Percentiles rank a stretch among this genome's conserved stretches.
These are phyloP conservation scores for Boehmeria nivea DNA, from an alignment of 306 rosid species.

Conservation along the genomic window DNA sequence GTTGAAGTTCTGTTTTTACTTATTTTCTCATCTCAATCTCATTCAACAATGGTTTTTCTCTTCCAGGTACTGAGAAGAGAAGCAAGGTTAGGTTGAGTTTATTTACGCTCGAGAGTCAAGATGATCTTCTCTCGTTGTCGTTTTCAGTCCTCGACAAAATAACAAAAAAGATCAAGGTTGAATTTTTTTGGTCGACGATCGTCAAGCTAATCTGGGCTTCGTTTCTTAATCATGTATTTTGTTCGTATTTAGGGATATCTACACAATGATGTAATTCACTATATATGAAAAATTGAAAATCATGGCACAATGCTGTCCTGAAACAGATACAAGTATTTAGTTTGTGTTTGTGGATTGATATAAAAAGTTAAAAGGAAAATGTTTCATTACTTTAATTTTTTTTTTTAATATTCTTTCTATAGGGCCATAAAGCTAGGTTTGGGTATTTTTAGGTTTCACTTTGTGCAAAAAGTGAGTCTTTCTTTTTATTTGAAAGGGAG, in stretches of 20 bases:
- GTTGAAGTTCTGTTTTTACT: not conserved
- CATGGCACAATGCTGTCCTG: conserved; percentile 5
- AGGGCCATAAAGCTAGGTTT: too few species aligned
- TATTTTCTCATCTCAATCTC: too few species aligned
- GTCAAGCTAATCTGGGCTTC: conserved; percentile 8
- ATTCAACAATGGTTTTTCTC: not conserved
- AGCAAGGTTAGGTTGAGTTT: conserved; percentile 77
- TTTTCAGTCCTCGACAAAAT: conserved; percentile 27
- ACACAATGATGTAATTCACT: conserved; percentile 3
- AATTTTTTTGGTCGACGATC: not conserved
- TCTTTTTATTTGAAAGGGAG: too few species aligned
- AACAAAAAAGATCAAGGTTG: conserved; percentile 8
- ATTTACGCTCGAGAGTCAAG: not conserved
- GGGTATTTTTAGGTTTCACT: too few species aligned
- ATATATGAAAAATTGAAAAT: not conserved
- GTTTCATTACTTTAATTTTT: too few species aligned
- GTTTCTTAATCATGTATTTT: not conserved
- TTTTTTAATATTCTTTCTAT: too few species aligned
- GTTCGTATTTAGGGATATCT: conserved; percentile 1
- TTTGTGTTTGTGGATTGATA: conserved; percentile 1
- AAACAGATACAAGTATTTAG: conserved; percentile 1
- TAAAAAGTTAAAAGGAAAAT: not conserved
- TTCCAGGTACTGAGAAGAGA: conserved; percentile 82
- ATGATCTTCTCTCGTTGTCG: conserved; percentile 8
- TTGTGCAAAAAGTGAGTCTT: too few species aligned